Evolutionary conservation across 169 alveolate species (phyloP), one percentile per base, ranked within the genome.

Genomic region (Theileria annulata): DNA sequence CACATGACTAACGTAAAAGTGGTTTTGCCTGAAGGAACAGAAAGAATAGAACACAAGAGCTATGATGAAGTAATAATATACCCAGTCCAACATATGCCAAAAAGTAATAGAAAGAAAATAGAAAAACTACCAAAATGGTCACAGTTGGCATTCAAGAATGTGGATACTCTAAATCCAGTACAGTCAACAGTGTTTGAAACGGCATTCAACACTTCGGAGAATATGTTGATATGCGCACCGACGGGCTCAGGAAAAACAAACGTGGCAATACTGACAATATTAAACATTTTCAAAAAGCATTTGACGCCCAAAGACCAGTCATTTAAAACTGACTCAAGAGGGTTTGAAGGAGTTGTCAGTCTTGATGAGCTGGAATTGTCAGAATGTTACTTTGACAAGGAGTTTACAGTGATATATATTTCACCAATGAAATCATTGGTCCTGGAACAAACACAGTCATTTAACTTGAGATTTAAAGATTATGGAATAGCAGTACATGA

Each of bases 201-300:
- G 15, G 99, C 99, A 1, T 96, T 96, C 77, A 87, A 93, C 64
- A 88, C 88, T 28, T 95, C 95, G 75, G 99, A 97, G 78, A 99
- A 99, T 89, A 68, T 99, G 94, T 87, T 99, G 49, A 94, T 99
- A 8, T 98, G 99, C 79, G 99, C 99, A 23, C 99, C 99, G 10
- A 99, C 99, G 1, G 99, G 99, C 10, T 99, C 99, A 8, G 99
- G 99, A 21, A 99, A 99, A 92, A 99, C 99, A 8, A 99, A 98
- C 88, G 97, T 98, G 64, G 99, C 99, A 64, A 85, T 99, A 84
- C 92, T 99, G 70, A 93, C 99, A 60, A 98, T 98, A 48, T 88
- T 99, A 66, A 94, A 98, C 77, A 98, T 95, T 75, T 81, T 98
- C 27, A 62, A 37, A 30, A 62, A 62, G 71, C 71, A 62, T 6